A percentile compares a stretch with the other conserved stretches of the same genome.
phyloP scores from a whole-genome alignment of 495 filamentous ascomycete genomes.

The Trypethelium eluteriae region DNA sequence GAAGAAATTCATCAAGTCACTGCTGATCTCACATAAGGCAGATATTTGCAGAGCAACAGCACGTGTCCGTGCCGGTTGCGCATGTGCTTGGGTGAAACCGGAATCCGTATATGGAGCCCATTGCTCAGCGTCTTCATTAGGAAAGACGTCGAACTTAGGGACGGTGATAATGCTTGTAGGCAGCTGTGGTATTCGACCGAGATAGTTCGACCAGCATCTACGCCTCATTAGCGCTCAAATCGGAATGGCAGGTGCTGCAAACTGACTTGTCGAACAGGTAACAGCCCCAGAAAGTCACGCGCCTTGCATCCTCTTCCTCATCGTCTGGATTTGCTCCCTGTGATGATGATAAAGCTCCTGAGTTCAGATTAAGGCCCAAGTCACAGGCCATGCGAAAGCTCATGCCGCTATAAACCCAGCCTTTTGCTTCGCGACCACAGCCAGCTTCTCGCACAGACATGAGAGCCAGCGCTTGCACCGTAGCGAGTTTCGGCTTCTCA shows the following conservation, averaged over 20 bases:
- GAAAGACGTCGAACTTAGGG: constrained; percentile 86
- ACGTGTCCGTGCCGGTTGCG: constrained; percentile 76
- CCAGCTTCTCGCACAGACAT: constrained; percentile 97
- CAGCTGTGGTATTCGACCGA: constrained; percentile 85
- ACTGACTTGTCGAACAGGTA: constrained; percentile 88
- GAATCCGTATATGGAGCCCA: constrained; percentile 89
- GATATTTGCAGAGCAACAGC: constrained; percentile 77
- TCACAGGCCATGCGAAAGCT: constrained; percentile 98
- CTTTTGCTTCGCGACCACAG: constrained; percentile 88
- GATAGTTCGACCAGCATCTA: constrained; percentile 94
- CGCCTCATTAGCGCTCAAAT: neutral
- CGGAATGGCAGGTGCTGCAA: constrained; percentile 12
- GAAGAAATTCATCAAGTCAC: constrained; percentile 80
- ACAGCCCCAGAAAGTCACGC: constrained; percentile 97
- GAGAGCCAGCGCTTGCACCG: constrained; percentile 85
- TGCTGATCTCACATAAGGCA: constrained; percentile 82
- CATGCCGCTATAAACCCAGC: constrained; percentile 98
- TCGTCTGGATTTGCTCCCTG: constrained; percentile 59
- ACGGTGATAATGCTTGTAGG: constrained; percentile 68
- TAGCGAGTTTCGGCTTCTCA: constrained; percentile 82
- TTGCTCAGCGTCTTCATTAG: constrained; percentile 70
- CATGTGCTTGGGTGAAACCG: constrained; percentile 58
- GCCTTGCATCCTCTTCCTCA: constrained; percentile 76
- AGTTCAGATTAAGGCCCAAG: constrained; percentile 84
- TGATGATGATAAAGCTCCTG: constrained; percentile 47